Conservation (phyloP, 441 rosid species). For the Kokia cookei region DNA sequence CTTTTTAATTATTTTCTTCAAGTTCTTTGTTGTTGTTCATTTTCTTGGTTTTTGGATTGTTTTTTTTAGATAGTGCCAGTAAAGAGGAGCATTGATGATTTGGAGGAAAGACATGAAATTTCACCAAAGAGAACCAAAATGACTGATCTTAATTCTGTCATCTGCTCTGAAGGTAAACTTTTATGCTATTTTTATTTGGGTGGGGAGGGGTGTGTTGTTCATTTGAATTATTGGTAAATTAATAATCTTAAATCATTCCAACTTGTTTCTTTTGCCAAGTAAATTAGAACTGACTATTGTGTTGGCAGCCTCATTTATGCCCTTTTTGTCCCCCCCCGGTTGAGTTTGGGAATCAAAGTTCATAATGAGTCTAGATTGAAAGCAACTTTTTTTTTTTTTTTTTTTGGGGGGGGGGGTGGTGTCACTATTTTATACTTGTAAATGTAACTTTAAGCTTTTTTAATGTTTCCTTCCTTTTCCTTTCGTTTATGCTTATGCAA, state of each 20-base stretch:
- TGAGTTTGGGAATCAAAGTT: not conserved
- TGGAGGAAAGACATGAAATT: conserved; percentile 35
- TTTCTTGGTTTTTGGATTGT: conserved; percentile 11
- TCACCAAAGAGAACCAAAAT: conserved; percentile 45
- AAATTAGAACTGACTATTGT: not conserved
- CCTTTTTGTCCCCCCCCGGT: not conserved
- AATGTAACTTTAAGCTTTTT: not conserved
- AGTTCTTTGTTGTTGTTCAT: not conserved
- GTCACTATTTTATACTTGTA: not conserved
- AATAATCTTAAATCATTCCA: not conserved
- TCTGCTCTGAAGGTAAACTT: conserved; percentile 38
- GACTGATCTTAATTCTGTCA: conserved; percentile 37
- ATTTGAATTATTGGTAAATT: not conserved
- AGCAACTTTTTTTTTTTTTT: no score
- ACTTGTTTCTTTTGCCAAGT: not conserved
- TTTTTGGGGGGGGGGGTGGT: no score
- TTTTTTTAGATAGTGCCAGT: conserved; percentile 32
- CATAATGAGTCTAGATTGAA: not conserved
- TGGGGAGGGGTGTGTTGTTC: not conserved
- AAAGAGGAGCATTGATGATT: conserved; percentile 27
- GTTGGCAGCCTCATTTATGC: not conserved
- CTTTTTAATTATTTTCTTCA: not conserved
- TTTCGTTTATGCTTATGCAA: conserved; percentile 14
- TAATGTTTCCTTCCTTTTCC: not conserved
- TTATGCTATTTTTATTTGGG: conserved; percentile 4